Conservation (phyloP, 768 basidiomycete genomes). For the Phylloporus scabripes region DNA sequence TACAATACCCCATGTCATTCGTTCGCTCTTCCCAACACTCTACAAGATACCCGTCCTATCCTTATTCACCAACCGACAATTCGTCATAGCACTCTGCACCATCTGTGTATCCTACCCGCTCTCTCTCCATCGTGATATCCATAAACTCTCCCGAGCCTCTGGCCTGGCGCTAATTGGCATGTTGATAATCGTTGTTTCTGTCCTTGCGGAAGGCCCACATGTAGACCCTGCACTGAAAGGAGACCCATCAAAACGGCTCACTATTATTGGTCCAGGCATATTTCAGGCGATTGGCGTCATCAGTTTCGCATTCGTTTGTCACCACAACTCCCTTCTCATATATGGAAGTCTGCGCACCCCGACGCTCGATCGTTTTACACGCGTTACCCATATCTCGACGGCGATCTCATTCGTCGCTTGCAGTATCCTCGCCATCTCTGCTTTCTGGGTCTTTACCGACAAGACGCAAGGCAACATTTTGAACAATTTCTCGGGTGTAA, state of each 20-base stretch:
- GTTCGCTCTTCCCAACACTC: conserved; percentile 71
- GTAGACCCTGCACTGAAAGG: conserved; percentile 73
- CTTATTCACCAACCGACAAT: conserved; percentile 78
- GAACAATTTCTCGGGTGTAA: conserved; percentile 84
- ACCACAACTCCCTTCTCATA: conserved; percentile 95
- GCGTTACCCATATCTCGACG: conserved; percentile 91
- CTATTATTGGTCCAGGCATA: conserved; percentile 71
- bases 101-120: conserved; percentile 89
- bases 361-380: conserved; percentile 88
- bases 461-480: conserved; percentile 93
- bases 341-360: conserved; percentile 92
- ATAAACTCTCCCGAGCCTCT: conserved; percentile 91
- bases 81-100: conserved; percentile 86
- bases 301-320: conserved; percentile 93
- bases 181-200: conserved; percentile 85
- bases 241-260: conserved; percentile 65
- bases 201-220: conserved; percentile 77
- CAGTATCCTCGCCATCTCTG: conserved; percentile 75
- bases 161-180: conserved; percentile 89
- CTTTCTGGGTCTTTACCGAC: conserved; percentile 84
- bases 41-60: conserved; percentile 65
- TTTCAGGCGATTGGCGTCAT: conserved; percentile 98
- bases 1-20: conserved; percentile 92
- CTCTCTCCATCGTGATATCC: conserved; percentile 94
- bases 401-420: conserved; percentile 81